Percentiles rank a stretch among this genome's conserved stretches.
Conservation (phyloP, 1,139 yeast species). For the Taiozyma sp. region DNA sequence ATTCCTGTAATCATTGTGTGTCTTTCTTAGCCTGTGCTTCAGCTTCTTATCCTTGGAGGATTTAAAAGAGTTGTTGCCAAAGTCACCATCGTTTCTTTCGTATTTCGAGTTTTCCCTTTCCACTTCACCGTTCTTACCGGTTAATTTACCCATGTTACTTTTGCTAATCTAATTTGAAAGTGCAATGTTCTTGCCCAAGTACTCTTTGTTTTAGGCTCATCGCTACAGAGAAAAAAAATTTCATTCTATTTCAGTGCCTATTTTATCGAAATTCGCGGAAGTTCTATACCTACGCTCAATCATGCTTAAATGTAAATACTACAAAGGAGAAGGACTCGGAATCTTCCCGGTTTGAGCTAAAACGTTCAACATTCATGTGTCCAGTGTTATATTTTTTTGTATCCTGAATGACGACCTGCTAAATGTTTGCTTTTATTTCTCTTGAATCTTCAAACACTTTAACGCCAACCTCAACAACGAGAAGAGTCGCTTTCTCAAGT, state of each 20-base stretch:
- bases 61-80: conserved; percentile 1
- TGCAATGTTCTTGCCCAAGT: not conserved
- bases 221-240: not conserved
- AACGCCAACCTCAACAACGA: too few relatives aligned
- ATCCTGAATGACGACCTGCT: too few relatives aligned
- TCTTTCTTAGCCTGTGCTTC: conserved; percentile 57
- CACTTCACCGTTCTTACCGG: conserved; percentile 5
- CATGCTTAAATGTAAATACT: too few relatives aligned
- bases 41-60: conserved; percentile 52
- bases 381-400: too few relatives aligned
- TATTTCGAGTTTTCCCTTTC: conserved; percentile 1
- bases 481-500: too few relatives aligned
- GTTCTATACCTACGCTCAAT: too few relatives aligned
- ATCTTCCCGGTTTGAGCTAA: too few relatives aligned
- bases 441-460: too few relatives aligned
- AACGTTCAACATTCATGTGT: too few relatives aligned
- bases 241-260: too few relatives aligned
- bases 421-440: too few relatives aligned
- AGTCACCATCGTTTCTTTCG: not conserved
- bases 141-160: conserved; percentile 4
- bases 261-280: not conserved
- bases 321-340: too few relatives aligned
- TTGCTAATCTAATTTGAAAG: not conserved
- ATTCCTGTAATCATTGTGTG: conserved; percentile 71
- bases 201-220: not conserved